phyloP scores from a whole-genome alignment of 2,329 filamentous ascomycete genomes.

The Stachybotrys chlorohalonatus region DNA sequence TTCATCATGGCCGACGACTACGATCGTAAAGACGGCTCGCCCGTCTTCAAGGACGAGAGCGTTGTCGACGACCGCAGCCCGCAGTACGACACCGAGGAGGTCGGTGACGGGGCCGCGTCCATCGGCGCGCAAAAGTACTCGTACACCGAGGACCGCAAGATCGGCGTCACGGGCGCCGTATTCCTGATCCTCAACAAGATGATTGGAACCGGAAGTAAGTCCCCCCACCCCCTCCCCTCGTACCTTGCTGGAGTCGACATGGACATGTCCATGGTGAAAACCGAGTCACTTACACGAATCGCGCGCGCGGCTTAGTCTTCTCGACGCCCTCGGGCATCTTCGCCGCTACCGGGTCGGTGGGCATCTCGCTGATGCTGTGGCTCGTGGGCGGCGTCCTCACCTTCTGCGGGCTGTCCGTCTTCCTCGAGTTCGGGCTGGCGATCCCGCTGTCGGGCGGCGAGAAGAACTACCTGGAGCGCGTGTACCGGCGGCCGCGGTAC shows the following conservation, averaged over 20 bases:
- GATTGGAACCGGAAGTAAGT: constrained; percentile 48
- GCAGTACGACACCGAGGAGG: not conserved
- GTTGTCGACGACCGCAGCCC: not conserved
- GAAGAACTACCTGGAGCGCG: constrained; percentile 58
- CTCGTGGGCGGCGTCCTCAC: constrained; percentile 39
- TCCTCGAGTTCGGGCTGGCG: constrained; percentile 53
- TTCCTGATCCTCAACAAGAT: constrained; percentile 50
- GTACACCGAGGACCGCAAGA: constrained; percentile 34
- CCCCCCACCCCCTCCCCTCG: not conserved
- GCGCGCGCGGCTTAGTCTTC: constrained; percentile 30
- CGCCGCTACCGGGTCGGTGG: constrained; percentile 41
- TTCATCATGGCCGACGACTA: not conserved
- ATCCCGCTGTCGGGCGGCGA: constrained; percentile 55
- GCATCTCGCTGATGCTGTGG: constrained; percentile 22
- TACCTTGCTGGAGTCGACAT: not conserved
- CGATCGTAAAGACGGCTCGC: not conserved
- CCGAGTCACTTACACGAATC: not conserved
- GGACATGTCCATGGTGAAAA: not conserved
- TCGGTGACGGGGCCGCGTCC: constrained; percentile 16
- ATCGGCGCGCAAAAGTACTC: constrained; percentile 32
- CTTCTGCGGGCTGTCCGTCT: constrained; percentile 50
- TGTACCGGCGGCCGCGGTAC: constrained; percentile 49
- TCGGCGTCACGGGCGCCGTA: constrained; percentile 42
- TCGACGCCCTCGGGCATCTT: constrained; percentile 46
- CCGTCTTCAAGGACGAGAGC: not conserved